A percentile compares a stretch with the other conserved stretches of the same genome.
phyloP scores from a whole-genome alignment of 257 asterid genomes.

The Nicotiana attenuata region DNA sequence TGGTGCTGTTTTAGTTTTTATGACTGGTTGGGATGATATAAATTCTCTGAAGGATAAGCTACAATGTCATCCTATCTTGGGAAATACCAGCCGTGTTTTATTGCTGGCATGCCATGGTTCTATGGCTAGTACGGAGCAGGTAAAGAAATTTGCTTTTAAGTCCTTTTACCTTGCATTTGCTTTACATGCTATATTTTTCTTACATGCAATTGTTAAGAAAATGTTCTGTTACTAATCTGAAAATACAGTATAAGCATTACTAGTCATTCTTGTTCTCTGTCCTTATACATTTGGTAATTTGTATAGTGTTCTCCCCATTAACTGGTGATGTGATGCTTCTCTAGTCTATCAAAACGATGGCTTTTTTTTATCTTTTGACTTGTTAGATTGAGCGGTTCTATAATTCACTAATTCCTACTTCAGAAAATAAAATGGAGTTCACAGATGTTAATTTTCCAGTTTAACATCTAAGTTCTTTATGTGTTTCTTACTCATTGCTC shows the following conservation, averaged over 20 bases:
- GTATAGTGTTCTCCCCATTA: neutral
- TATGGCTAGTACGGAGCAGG: constrained; percentile 96
- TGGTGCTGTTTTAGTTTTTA: constrained; percentile 87
- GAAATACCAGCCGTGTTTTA: constrained; percentile 67
- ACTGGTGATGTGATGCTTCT: neutral
- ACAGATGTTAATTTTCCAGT: neutral
- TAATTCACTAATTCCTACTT: constrained; percentile 3
- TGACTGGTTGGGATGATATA: constrained; percentile 99
- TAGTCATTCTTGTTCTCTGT: neutral
- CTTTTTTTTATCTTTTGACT: neutral
- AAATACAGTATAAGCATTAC: neutral
- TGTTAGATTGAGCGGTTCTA: constrained; percentile 1
- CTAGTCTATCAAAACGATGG: neutral
- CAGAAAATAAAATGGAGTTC: neutral
- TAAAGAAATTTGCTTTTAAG: constrained; percentile 9
- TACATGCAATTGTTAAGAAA: neutral
- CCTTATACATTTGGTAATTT: neutral
- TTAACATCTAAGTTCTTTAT: neutral
- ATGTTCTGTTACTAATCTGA: neutral
- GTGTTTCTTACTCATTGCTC: neutral
- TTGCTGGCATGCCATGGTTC: constrained; percentile 93
- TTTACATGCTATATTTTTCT: neutral
- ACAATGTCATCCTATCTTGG: constrained; percentile 65
- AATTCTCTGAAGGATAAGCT: constrained; percentile 78
- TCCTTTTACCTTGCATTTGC: neutral